These are phyloP conservation scores for Quercus rubra DNA, from an alignment of 306 rosid genomes.

Conservation along the genomic window DNA sequence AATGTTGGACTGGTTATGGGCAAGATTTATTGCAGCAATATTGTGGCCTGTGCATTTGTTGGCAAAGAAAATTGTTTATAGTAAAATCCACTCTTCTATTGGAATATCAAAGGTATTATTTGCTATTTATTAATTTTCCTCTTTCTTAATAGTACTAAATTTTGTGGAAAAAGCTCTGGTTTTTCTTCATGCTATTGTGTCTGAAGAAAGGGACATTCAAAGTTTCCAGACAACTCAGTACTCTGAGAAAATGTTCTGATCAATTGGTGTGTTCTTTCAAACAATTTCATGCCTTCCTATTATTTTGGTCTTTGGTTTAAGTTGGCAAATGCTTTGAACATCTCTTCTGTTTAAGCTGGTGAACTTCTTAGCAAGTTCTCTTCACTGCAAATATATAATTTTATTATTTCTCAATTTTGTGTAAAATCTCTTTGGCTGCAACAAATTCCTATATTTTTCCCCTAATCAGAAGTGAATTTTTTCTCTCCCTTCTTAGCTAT, in stretches of 20 bases:
- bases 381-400: neutral
- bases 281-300: neutral
- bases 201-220: neutral
- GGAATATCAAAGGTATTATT: constrained; percentile 64
- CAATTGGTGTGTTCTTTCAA: neutral
- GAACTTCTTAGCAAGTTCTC: neutral
- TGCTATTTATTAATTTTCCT: neutral
- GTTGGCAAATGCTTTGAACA: neutral
- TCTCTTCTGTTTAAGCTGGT: neutral
- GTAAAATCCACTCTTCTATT: constrained; percentile 72
- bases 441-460: neutral
- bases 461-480: neutral
- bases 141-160: neutral
- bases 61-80: constrained; percentile 74
- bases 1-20: constrained; percentile 72
- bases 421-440: neutral
- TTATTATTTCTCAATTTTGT: neutral
- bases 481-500: neutral
- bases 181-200: neutral
- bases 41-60: constrained; percentile 74
- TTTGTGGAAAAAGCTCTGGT: neutral
- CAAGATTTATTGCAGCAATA: constrained; percentile 64
- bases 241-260: neutral
- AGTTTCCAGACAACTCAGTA: neutral
- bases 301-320: neutral